Evolutionary conservation across 2,329 filamentous ascomycete species (phyloP).

Genomic region (Penicillium digitatum): DNA sequence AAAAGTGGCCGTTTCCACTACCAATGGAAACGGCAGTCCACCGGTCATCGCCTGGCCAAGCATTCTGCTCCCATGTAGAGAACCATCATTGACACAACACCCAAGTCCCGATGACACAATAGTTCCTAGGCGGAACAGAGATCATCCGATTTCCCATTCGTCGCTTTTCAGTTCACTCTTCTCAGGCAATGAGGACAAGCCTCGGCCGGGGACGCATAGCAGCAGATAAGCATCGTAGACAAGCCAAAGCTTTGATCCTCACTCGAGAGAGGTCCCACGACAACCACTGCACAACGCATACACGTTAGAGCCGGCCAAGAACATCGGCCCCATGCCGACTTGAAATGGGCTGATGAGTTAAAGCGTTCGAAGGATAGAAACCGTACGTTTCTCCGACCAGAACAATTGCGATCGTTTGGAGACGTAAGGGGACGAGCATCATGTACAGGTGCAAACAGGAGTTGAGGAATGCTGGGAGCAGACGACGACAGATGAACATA

Average conservation of each 20-base stretch:
- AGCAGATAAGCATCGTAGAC: constrained; percentile 52
- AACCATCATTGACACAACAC: constrained; percentile 5
- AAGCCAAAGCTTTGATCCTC: constrained; percentile 94
- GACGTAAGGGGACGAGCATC: background rate
- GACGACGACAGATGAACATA: constrained; percentile 15
- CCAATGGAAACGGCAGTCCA: constrained; percentile 29
- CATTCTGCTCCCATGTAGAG: constrained; percentile 15
- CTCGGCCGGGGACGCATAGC: constrained; percentile 9
- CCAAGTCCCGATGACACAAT: constrained; percentile 10
- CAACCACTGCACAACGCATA: constrained; percentile 27
- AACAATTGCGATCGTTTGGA: constrained; percentile 9
- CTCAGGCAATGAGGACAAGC: constrained; percentile 7
- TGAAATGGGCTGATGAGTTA: constrained; percentile 1
- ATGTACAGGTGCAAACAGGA: constrained; percentile 2
- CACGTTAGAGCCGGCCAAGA: constrained; percentile 9
- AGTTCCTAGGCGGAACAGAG: constrained; percentile 9
- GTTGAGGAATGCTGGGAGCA: constrained; percentile 17
- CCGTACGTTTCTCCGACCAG: constrained; percentile 4
- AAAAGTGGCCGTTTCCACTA: constrained; percentile 30
- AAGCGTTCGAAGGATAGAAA: constrained; percentile 13
- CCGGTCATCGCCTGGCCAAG: constrained; percentile 9
- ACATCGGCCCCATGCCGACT: background rate
- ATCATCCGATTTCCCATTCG: constrained; percentile 14
- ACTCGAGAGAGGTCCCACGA: constrained; percentile 80
- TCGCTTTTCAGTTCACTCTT: constrained; percentile 12